Conservation (phyloP, 2,329 filamentous ascomycete species). For the Colletotrichum australisinense region DNA sequence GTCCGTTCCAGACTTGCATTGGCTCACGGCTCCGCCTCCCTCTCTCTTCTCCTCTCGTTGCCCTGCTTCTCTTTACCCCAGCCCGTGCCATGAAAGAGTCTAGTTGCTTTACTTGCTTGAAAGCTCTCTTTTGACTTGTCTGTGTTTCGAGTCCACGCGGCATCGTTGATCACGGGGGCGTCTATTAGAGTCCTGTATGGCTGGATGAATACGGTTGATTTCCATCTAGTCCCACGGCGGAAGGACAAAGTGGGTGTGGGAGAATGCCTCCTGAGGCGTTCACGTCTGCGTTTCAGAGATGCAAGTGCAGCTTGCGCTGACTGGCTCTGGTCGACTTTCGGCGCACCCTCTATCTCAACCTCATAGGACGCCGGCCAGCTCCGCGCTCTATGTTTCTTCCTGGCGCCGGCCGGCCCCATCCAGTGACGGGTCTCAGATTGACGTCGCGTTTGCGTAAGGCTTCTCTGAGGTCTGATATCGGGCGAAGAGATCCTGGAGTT, state of each 20-base stretch:
- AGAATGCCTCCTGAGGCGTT: constrained; percentile 25
- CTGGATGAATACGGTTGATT: not conserved
- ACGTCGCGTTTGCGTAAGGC: constrained; percentile 19
- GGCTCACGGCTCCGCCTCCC: constrained; percentile 9
- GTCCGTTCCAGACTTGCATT: constrained; percentile 22
- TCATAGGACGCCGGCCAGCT: constrained; percentile 9
- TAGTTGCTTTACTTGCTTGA: not conserved
- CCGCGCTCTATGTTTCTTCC: not conserved
- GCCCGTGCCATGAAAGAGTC: not conserved
- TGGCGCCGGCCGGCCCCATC: not conserved
- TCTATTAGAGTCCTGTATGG: constrained; percentile 3
- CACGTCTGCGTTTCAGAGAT: constrained; percentile 32
- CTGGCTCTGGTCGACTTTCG: constrained; percentile 22
- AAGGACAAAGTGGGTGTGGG: constrained; percentile 15
- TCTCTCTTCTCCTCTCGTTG: constrained; percentile 6
- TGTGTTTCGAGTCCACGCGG: constrained; percentile 4
- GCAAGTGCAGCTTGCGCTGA: constrained; percentile 21
- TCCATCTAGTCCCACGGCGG: not conserved
- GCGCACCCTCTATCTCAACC: not conserved
- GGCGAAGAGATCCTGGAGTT: not conserved
- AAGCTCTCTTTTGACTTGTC: not conserved
- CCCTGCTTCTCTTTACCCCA: not conserved
- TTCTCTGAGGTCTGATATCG: not conserved
- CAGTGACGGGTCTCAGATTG: constrained; percentile 6
- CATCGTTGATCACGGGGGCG: not conserved